These are phyloP conservation scores for Wickerhamomyces subpelliculosus DNA, from an alignment of 805 yeast species.

Conservation along the genomic window DNA sequence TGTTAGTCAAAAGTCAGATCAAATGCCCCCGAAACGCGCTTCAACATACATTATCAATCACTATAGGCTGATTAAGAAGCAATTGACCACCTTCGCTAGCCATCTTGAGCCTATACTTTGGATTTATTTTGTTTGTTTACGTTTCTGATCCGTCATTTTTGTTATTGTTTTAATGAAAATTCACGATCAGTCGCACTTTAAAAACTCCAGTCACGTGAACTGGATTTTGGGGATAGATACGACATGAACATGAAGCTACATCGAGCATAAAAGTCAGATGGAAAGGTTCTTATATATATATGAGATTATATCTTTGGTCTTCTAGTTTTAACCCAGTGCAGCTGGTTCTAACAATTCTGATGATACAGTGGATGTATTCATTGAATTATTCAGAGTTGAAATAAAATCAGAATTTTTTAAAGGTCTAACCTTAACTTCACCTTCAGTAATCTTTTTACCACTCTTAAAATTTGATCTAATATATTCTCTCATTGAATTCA, in stretches of 20 bases:
- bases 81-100: neutral
- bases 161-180: neutral
- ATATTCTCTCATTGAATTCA: constrained; percentile 81
- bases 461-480: constrained; percentile 45
- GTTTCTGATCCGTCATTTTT: neutral
- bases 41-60: constrained; percentile 51
- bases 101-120: too few relatives aligned
- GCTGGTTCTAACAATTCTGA: neutral
- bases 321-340: neutral
- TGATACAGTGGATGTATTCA: neutral
- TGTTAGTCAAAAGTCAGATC: constrained; percentile 3
- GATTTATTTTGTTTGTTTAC: neutral
- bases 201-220: neutral
- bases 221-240: neutral
- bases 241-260: too few relatives aligned
- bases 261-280: too few relatives aligned
- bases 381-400: constrained; percentile 1
- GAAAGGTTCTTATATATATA: too few relatives aligned
- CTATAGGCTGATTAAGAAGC: constrained; percentile 64
- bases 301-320: neutral
- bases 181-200: too few relatives aligned
- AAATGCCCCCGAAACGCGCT: neutral
- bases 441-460: constrained; percentile 27
- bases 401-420: constrained; percentile 52
- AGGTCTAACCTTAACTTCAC: constrained; percentile 47